phyloP scores from a whole-genome alignment of 2,329 filamentous ascomycete genomes.

The Coleophoma eucalyptorum region DNA sequence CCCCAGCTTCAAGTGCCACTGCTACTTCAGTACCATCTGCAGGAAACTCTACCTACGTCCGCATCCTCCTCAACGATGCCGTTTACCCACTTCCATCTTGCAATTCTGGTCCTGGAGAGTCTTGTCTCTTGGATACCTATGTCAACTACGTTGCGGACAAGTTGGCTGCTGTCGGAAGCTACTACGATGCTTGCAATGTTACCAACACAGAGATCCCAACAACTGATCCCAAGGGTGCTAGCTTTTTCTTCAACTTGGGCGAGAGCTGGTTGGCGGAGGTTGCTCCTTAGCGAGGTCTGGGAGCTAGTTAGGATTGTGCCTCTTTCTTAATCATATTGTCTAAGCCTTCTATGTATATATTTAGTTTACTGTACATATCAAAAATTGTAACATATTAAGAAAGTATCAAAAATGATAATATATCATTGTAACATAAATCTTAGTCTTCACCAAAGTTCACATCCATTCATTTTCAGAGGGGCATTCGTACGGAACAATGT shows the following conservation, averaged over 20 bases:
- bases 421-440: too few relatives aligned
- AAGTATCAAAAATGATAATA: too few relatives aligned
- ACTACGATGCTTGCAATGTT: conserved; percentile 39
- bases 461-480: too few relatives aligned
- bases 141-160: conserved; percentile 39
- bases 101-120: conserved; percentile 49
- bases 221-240: conserved; percentile 38
- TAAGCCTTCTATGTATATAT: background rate
- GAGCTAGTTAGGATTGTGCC: too few relatives aligned
- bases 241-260: conserved; percentile 43
- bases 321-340: background rate
- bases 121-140: conserved; percentile 45
- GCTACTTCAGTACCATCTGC: background rate
- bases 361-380: background rate
- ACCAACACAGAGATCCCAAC: conserved; percentile 34
- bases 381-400: too few relatives aligned
- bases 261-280: conserved; percentile 12
- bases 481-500: too few relatives aligned
- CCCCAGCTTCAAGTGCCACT: conserved; percentile 1
- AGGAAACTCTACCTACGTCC: conserved; percentile 37
- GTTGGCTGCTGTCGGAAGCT: conserved; percentile 44
- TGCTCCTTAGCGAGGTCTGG: conserved; percentile 11
- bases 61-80: conserved; percentile 58
- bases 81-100: conserved; percentile 57
- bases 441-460: too few relatives aligned